phyloP scores from a whole-genome alignment of 1,284 basidiomycete species.

The Tilletia indica region DNA sequence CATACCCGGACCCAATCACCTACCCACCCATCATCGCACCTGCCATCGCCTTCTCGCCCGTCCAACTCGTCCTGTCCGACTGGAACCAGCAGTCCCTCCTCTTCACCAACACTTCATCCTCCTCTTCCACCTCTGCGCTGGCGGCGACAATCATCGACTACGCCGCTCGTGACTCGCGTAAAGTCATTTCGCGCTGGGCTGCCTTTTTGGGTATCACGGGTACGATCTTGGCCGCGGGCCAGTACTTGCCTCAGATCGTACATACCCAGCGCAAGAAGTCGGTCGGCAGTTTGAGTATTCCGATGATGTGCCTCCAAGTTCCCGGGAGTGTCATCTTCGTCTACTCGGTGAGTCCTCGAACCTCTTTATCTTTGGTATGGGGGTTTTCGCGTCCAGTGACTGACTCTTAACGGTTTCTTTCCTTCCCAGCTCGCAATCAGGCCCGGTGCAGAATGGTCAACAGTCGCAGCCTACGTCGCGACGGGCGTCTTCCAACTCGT shows the following conservation, averaged over 20 bases:
- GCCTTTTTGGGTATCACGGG: slow-evolving; percentile 82
- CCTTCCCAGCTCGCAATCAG: slow-evolving; percentile 37
- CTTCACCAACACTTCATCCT: neutral
- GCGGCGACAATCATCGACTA: neutral
- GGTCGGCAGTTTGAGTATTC: slow-evolving; percentile 86
- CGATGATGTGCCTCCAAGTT: slow-evolving; percentile 91
- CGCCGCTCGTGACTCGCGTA: slow-evolving; percentile 30
- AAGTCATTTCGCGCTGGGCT: slow-evolving; percentile 65
- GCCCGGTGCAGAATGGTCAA: slow-evolving; percentile 47
- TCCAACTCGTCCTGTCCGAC: slow-evolving; percentile 16
- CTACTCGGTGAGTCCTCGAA: slow-evolving; percentile 73
- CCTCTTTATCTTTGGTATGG: slow-evolving; percentile 62
- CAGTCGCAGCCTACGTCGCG: slow-evolving; percentile 67
- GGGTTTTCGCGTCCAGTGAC: neutral
- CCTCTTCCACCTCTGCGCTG: neutral
- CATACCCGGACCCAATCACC: slow-evolving; percentile 23
- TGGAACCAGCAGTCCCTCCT: neutral
- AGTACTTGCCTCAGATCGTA: slow-evolving; percentile 83
- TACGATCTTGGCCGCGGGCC: slow-evolving; percentile 72
- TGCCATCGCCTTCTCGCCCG: slow-evolving; percentile 14
- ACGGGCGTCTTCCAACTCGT: slow-evolving; percentile 81
- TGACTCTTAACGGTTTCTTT: neutral
- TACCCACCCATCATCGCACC: slow-evolving; percentile 6
- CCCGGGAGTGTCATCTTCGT: slow-evolving; percentile 89
- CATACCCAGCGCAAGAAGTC: slow-evolving; percentile 75